Evolutionary conservation across 2,329 filamentous ascomycete genomes (phyloP).

Genomic region (Alternaria solani): DNA sequence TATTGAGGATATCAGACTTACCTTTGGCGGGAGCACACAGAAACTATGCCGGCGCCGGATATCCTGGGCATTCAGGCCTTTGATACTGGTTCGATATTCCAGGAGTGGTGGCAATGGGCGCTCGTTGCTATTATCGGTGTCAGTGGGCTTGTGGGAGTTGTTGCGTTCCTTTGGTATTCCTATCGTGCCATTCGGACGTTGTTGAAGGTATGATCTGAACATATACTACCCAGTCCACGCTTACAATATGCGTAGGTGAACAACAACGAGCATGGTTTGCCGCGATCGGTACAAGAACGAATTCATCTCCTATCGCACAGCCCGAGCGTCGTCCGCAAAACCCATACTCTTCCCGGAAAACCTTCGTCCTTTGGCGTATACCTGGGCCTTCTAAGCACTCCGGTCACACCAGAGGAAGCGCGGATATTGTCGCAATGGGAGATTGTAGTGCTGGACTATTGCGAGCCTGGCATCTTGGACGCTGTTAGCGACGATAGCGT

Average conservation of each 20-base stretch:
- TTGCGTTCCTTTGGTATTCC: constrained; percentile 39
- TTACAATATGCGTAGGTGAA: constrained; percentile 26
- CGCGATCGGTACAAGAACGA: constrained; percentile 41
- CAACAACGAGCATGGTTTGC: constrained; percentile 25
- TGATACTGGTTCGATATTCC: constrained; percentile 25
- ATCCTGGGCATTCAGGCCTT: constrained; percentile 46
- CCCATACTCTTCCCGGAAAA: constrained; percentile 33
- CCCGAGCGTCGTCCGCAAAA: constrained; percentile 29
- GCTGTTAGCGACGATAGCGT: constrained; percentile 35
- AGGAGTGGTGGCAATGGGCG: constrained; percentile 46
- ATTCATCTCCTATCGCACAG: constrained; percentile 37
- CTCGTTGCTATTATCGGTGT: constrained; percentile 44
- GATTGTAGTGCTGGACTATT: constrained; percentile 42
- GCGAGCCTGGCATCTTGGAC: constrained; percentile 42
- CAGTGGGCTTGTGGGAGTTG: constrained; percentile 37
- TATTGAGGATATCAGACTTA: background rate
- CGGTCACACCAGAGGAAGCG: constrained; percentile 36
- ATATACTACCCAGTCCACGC: constrained; percentile 3
- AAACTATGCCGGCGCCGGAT: constrained; percentile 20
- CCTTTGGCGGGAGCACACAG: background rate
- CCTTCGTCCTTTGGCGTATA: constrained; percentile 49
- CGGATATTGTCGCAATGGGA: constrained; percentile 45
- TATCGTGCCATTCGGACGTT: constrained; percentile 29
- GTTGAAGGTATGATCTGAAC: constrained; percentile 29
- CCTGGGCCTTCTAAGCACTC: constrained; percentile 39